Percentiles rank a stretch among this genome's conserved stretches.
Conservation (phyloP, 139 green algal genomes). For the Asterochloris erici region DNA sequence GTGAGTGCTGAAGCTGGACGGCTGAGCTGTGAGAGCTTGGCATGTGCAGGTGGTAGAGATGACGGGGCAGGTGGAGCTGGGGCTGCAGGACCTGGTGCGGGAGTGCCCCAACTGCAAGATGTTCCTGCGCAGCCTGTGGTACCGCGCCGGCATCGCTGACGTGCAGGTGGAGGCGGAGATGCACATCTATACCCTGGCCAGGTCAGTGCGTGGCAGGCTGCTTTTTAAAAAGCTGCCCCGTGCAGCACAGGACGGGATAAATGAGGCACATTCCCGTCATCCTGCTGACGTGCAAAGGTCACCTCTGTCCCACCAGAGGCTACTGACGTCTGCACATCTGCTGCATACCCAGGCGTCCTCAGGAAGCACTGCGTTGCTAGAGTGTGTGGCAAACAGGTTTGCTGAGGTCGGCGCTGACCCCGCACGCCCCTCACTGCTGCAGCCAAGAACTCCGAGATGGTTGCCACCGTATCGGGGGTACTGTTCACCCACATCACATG, state of each 20-base stretch:
- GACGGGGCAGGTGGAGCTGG: too few species aligned
- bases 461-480: background rate
- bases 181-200: conserved; percentile 60
- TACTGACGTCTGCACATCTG: background rate
- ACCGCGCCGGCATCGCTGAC: conserved; percentile 26
- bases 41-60: too few species aligned
- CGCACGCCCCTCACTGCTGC: background rate
- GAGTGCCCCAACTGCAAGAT: conserved; percentile 52
- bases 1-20: too few species aligned
- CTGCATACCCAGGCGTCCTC: background rate
- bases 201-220: conserved; percentile 12
- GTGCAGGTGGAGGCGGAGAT: conserved; percentile 41
- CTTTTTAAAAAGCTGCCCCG: background rate
- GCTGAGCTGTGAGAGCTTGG: too few species aligned
- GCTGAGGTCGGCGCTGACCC: too few species aligned
- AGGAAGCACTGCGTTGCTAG: background rate
- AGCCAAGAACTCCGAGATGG: background rate
- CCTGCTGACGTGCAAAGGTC: background rate
- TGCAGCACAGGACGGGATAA: background rate
- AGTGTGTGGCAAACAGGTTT: background rate
- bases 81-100: background rate
- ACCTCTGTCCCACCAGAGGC: too few species aligned
- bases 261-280: background rate
- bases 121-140: conserved; percentile 61
- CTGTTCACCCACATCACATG: background rate